Base-by-base conservation (phyloP, 2,329 filamentous ascomycete genomes). In the Colletotrichum zoysiae region DNA sequence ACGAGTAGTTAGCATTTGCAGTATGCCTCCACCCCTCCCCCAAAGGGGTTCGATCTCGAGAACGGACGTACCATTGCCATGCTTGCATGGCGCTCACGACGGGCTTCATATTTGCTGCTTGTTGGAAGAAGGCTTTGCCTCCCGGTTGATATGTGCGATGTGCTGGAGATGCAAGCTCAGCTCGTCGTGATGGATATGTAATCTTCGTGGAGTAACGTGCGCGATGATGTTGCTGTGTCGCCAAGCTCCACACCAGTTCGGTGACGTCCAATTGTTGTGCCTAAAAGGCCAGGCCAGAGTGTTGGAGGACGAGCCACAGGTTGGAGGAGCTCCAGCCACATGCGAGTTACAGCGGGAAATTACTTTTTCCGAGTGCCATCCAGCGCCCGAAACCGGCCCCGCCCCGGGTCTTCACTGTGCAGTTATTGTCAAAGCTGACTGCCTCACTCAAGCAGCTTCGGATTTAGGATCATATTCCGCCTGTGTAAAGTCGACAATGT, bases 71-170 rank as follows among this genome's bases (percentile, higher is more conserved):
- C 95, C 95, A 97, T 86, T 91, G 94, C 95, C 95, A 98, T 79
- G 95, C 95, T 85, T 97, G 95, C 85, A 95, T 89, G 76, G 94
- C 92, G 80, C 94, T 93, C 77, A 98, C 93, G 80, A 98, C 87
- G 77, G 95, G 95, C 91, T 98, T 98, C 95, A 98, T 98, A 80
- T 79, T 89, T 86, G 82, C 76, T 76, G 75, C 74, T 51, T 48
- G 1, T 51, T n/a, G 7, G n/a, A 26, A 48, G 35, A 59, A 56
- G 56, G 18, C 20, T 18, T 20, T n/a, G 14, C n/a, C 40, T 20
- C 59, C 44, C 38, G 12, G 42, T 16, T 35, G 33, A 23, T 62
- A 20, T 5, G 20, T 62, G 18, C 2, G 33, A 70, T 70, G 56
- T 16, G n/a, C 57, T 65, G 46, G 33, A 58, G 40, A 73, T 67